Evolutionary conservation across 2,329 filamentous ascomycete genomes (phyloP), one percentile per base, ranked within the genome.

Genomic region (Fusarium caatingaense): DNA sequence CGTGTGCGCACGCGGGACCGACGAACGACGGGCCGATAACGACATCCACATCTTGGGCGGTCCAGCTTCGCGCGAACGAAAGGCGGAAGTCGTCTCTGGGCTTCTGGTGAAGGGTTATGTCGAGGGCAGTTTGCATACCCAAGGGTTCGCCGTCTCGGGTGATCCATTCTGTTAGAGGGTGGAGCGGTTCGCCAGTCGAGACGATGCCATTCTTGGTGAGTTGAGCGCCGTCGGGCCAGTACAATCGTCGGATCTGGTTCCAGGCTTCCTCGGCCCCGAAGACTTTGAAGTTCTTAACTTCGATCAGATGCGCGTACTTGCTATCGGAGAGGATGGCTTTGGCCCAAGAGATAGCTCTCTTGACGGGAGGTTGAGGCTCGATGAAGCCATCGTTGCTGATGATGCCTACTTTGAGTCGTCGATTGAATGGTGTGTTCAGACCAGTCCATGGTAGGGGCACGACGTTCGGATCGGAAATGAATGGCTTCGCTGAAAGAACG

Each of bases 161-260:
- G 42, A 77, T 77, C 80, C 80, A 83, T 58, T 83, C 71, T 10
- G 80, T 85, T 3, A 86, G 75, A 0, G 80, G 75, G 13, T 81
- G 79, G n/a, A 80, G 67, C 0, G 85, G 84, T 66, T 87, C 85
- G 11, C 80, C 81, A 0, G 80, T 76, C 12, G 75, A 67, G 1
- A 67, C 66, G 30, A 86, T 76, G 20, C 77, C 70, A 4, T 72
- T 74, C 42, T 54, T 74, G 25, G 54, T 76, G 77, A 51, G 79
- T 67, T 32, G 66, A 57, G 42, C 82, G 16, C 81, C 82, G 27
- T 85, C 83, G 0, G 84, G 84, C 74, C 81, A 86, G 76, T 86
- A 86, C 15, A 84, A 79, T 6, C 66, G 66, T 49, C 77, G 66
- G 67, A 83, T 80, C 69, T 70, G 76, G 1, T 42, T 34, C 64